These are phyloP conservation scores for Pelargonium nanum DNA, from an alignment of 345 rosid genomes.

Conservation along the genomic window DNA sequence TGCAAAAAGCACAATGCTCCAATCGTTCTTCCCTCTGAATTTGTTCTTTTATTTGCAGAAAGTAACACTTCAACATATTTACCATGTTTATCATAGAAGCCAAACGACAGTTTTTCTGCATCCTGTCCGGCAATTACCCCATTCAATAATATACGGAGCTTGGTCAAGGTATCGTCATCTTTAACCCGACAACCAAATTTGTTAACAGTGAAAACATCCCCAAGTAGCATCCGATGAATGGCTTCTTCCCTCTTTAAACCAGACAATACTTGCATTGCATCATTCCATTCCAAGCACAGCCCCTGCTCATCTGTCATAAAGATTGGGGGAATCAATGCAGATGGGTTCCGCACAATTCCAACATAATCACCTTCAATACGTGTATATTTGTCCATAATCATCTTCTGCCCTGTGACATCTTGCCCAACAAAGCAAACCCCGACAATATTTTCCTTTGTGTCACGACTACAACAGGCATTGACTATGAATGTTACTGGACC, in stretches of 20 bases:
- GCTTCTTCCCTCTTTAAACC: conserved; percentile 72
- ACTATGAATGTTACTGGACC: conserved; percentile 50
- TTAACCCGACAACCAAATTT: conserved; percentile 54
- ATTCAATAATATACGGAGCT: conserved; percentile 52
- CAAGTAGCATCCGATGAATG: conserved; percentile 47
- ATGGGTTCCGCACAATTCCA: conserved; percentile 56
- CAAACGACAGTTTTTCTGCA: conserved; percentile 48
- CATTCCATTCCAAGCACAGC: conserved; percentile 68
- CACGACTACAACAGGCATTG: conserved; percentile 73
- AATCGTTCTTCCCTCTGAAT: conserved; percentile 46
- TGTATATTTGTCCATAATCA: conserved; percentile 43
- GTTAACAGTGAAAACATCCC: conserved; percentile 61
- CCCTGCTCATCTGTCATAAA: conserved; percentile 63
- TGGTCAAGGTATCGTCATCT: conserved; percentile 58
- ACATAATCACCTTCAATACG: conserved; percentile 62
- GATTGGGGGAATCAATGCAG: conserved; percentile 72
- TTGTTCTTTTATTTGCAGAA: conserved; percentile 49
- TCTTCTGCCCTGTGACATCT: conserved; percentile 60
- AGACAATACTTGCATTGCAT: conserved; percentile 70
- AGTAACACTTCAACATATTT: conserved; percentile 56
- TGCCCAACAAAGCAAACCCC: conserved; percentile 82
- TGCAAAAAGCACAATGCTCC: conserved; percentile 69
- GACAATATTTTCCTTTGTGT: conserved; percentile 35
- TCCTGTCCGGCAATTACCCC: conserved; percentile 46
- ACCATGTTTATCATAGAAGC: conserved; percentile 53